Base-by-base conservation (phyloP, 768 basidiomycete genomes). In the Hypholoma sublateritium region DNA sequence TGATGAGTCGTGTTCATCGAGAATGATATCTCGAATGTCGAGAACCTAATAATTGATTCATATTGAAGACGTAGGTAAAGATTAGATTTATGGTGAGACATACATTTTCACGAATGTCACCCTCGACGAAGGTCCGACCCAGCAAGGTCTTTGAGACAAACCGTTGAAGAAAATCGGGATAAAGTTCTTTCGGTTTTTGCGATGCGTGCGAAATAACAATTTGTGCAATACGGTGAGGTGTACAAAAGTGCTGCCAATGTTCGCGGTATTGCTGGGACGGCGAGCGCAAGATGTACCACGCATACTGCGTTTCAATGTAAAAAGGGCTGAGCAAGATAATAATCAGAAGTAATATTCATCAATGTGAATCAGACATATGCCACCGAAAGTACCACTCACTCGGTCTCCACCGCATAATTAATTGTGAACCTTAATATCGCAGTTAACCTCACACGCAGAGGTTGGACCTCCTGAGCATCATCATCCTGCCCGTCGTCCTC, bases 401-500 rank as follows among this genome's bases (percentile, higher is more conserved):
- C 80, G 44, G 80, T 67, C 24, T 65, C 63, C 36, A 76, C 71
- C 6, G 71, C 70, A 61, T 82, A 88, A 62, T 87, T 81, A 14
- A 88, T 71, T 1, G 72, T 72, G 62, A 70, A 85, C 13, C 77
- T 61, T 16, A 80, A 60, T 22, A 91, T 76, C 1, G 74, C 68
- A 5, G 77, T 72, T 45, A 86, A 72, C 17, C 76, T 72, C 37
- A 90, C 64, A 44, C 75, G 77, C 44, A 77, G 72, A 4, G 57
- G 70, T 2, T 69, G 73, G 2, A 70, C 55, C 1, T 69, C 74
- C 1, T 70, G 25, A 5, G 14, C 57, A 5, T 69, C 67, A 12
- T 83, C 86, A 32, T 86, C 83, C 55, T 86, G 82, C 0, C 80
- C 86, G 19, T 79, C 83, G 51, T 87, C 86, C 53, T 89, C 87